Conservation (phyloP, 202 grass and related monocot genomes). For the Schoenoplectus triqueter region DNA sequence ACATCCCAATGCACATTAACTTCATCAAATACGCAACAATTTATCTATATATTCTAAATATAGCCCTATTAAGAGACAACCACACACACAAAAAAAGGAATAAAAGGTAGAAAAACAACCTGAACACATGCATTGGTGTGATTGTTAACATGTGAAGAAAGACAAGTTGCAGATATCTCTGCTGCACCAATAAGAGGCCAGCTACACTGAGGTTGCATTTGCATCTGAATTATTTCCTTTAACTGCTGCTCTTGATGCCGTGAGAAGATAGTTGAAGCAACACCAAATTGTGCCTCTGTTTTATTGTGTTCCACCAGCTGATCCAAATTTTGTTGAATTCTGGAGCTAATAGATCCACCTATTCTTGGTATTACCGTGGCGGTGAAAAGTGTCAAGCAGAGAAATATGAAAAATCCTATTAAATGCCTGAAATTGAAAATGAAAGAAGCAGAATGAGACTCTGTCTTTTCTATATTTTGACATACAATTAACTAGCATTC, state of each 20-base stretch:
- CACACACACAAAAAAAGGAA: neutral
- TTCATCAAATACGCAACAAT: neutral
- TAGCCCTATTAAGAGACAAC: neutral
- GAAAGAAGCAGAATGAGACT: neutral
- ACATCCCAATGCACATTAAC: neutral
- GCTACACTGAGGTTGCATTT: conserved; percentile 34
- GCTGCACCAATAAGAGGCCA: conserved; percentile 21
- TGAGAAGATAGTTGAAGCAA: conserved; percentile 50
- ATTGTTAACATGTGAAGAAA: conserved; percentile 33
- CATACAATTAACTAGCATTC: neutral
- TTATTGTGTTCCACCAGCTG: conserved; percentile 51
- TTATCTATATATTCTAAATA: neutral
- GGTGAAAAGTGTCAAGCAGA: conserved; percentile 66
- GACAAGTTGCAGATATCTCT: conserved; percentile 4
- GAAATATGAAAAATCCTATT: conserved; percentile 80
- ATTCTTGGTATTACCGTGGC: conserved; percentile 64
- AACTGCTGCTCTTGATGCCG: conserved; percentile 42
- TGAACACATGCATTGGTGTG: conserved; percentile 37
- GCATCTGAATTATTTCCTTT: conserved; percentile 37
- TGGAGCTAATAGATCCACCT: neutral
- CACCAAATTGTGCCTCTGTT: conserved; percentile 46
- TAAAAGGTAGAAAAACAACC: conserved; percentile 28
- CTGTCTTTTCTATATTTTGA: neutral
- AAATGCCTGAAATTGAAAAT: conserved; percentile 59
- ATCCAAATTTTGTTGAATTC: conserved; percentile 41